Evolutionary conservation across 2,329 filamentous ascomycete species (phyloP), one percentile per base, ranked within the genome.

Genomic region (Ophiostoma novo-ulmi): DNA sequence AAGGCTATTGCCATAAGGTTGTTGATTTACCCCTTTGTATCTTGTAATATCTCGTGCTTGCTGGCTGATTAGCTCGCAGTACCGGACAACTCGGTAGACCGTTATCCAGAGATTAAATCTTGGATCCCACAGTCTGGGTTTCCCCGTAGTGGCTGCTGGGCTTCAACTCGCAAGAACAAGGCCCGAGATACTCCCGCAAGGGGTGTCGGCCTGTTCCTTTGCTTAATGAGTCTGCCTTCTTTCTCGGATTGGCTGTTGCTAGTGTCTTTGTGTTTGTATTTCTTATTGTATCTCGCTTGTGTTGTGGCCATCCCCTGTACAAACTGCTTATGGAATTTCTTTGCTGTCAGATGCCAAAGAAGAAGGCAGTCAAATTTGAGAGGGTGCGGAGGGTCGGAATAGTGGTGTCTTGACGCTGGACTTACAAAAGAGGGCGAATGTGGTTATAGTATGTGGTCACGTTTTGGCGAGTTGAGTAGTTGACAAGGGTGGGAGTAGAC

Each of bases 191-290:
- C 10, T 22, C 14, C 65, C 31, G 11, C 4, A 14, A 20, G 31
- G 55, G 69, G 61, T 58, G n/a, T 58, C 22, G 67, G 68, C 68
- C 20, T 17, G 14, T 13, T 63, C 48, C 39, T 22, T 67, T 67
- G 55, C n/a, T 39, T 44, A 11, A 63, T 17, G 26, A 35, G 11
- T 63, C 26, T 35, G 58, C 10, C 22, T 35, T 35, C 14, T 35
- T 20, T 26, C 58, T 20, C 17, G 58, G 22, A 63, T 36, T 35
- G 55, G 55, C 2, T 63, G 58, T 36, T 63, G 58, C 58, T 63
- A 35, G 52, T 58, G 8, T 58, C 4, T 35, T 14, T 17, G 13
- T 35, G 13, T 26, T 14, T 31, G 58, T 63, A 17, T 63, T 63
- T 63, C 20, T 26, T 36, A 26, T 36, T 10, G 8, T 6, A 20